phyloP scores from a whole-genome alignment of 116 monocot species.

The Posidonia oceanica region DNA sequence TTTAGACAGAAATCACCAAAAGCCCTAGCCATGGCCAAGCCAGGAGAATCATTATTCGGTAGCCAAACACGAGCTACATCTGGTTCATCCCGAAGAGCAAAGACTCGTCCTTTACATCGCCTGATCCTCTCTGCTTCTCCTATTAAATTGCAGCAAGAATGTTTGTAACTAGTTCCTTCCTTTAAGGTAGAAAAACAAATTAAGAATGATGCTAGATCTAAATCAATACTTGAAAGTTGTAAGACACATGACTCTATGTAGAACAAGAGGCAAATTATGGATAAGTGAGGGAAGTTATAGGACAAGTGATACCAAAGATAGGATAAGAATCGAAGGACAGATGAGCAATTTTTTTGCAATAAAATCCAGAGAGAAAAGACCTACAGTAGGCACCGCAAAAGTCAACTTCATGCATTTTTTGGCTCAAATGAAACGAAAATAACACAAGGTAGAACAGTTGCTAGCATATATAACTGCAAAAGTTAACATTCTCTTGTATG shows the following conservation, averaged over 20 bases:
- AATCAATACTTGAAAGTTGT: too few relatives aligned
- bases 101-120: constrained; percentile 56
- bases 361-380: too few relatives aligned
- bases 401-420: too few relatives aligned
- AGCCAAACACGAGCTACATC: constrained; percentile 88
- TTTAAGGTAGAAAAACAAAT: neutral
- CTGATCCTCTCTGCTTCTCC: constrained; percentile 73
- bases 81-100: constrained; percentile 84
- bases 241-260: too few relatives aligned
- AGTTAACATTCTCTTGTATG: too few relatives aligned
- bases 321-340: neutral
- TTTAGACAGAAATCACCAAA: constrained; percentile 96
- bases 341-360: neutral
- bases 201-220: too few relatives aligned
- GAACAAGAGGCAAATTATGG: neutral
- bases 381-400: too few relatives aligned
- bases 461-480: too few relatives aligned
- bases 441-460: too few relatives aligned
- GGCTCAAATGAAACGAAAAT: too few relatives aligned
- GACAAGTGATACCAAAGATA: neutral
- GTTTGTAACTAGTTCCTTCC: too few relatives aligned
- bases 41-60: constrained; percentile 67
- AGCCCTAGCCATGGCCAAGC: constrained; percentile 91
- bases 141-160: constrained; percentile 4
- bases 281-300: neutral